Evolutionary conservation across 2,329 filamentous ascomycete genomes (phyloP).

Genomic region (Fusarium secorum): DNA sequence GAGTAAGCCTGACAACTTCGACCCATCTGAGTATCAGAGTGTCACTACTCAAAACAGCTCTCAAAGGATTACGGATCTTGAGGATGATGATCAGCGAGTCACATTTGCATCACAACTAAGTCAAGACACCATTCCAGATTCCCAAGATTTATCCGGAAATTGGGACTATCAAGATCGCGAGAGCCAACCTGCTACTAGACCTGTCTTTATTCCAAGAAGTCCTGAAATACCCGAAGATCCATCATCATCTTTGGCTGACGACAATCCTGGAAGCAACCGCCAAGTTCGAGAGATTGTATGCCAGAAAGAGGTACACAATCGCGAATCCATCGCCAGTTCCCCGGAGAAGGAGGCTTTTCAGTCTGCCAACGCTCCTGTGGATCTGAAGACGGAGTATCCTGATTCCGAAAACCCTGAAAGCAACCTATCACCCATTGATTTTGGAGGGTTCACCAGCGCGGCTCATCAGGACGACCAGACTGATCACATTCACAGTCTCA

Average conservation of each 20-base stretch:
- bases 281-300: background rate
- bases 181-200: background rate
- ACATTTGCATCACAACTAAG: slow-evolving; percentile 45
- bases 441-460: background rate
- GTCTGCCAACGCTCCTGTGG: background rate
- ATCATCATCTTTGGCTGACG: background rate
- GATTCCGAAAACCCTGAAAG: background rate
- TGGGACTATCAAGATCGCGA: slow-evolving; percentile 24
- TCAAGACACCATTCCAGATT: slow-evolving; percentile 54
- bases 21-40: slow-evolving; percentile 49
- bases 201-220: background rate
- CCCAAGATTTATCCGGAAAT: slow-evolving; percentile 49
- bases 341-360: background rate
- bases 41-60: slow-evolving; percentile 43
- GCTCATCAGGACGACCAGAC: background rate
- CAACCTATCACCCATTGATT: background rate
- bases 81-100: slow-evolving; percentile 46
- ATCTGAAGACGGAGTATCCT: background rate
- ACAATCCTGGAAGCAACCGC: background rate
- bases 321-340: background rate
- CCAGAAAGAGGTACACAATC: background rate
- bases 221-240: background rate
- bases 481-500: background rate
- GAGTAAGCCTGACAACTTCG: slow-evolving; percentile 43
- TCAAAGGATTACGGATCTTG: slow-evolving; percentile 45